phyloP scores from a whole-genome alignment of 805 yeast species.

The Kuraishia molischiana region DNA sequence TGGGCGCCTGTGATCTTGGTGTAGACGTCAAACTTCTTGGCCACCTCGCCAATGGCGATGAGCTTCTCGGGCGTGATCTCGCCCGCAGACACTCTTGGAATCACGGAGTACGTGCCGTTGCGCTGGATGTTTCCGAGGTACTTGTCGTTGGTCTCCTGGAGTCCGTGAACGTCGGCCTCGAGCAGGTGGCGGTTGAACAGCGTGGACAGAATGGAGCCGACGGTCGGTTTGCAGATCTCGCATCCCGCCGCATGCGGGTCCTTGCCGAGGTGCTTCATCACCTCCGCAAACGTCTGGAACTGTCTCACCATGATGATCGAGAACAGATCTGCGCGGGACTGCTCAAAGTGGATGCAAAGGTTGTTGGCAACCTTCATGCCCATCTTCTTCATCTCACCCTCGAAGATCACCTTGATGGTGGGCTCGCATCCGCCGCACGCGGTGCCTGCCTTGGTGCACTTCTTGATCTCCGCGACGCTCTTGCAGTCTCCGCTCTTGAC shows the following conservation, averaged over 20 bases:
- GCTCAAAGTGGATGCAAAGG: constrained; percentile 23
- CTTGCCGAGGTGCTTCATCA: constrained; percentile 18
- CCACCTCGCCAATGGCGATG: constrained; percentile 22
- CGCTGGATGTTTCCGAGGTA: constrained; percentile 27
- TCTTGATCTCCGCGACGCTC: constrained; percentile 21
- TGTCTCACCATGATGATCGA: constrained; percentile 23
- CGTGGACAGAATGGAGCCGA: constrained; percentile 25
- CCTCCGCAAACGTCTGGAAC: constrained; percentile 17
- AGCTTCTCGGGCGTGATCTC: constrained; percentile 27
- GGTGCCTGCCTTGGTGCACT: constrained; percentile 26
- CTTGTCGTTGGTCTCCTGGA: constrained; percentile 27
- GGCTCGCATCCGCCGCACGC: constrained; percentile 30
- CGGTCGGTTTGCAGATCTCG: constrained; percentile 26
- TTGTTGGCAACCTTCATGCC: constrained; percentile 22
- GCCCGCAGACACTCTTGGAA: constrained; percentile 28
- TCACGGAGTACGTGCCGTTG: constrained; percentile 26
- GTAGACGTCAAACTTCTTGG: constrained; percentile 21
- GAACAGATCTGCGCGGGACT: constrained; percentile 25
- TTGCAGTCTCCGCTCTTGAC: constrained; percentile 18
- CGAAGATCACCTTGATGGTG: constrained; percentile 24
- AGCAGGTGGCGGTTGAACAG: constrained; percentile 21
- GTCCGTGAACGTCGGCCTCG: constrained; percentile 20
- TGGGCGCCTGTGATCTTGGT: constrained; percentile 28
- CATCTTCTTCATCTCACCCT: constrained; percentile 23
- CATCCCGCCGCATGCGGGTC: constrained; percentile 22